Conservation (phyloP, 306 rosid species). For the Prunus mume region DNA sequence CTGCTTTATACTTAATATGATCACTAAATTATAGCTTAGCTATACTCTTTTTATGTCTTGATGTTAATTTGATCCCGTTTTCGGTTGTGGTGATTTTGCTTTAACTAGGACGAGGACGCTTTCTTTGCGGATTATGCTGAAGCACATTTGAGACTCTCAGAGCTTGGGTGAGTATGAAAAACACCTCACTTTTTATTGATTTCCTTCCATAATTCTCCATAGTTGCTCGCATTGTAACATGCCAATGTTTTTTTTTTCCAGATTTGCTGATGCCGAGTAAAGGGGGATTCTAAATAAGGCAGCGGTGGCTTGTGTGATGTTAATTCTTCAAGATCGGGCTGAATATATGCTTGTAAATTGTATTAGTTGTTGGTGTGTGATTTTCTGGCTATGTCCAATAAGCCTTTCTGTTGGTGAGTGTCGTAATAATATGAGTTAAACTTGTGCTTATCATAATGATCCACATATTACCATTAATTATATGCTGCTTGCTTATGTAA, state of each 20-base stretch:
- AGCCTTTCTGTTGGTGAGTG: neutral
- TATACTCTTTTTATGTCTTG: neutral
- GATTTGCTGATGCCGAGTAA: conserved; percentile 30
- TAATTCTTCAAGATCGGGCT: neutral
- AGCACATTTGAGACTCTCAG: conserved; percentile 53
- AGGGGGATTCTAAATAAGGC: neutral
- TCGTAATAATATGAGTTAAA: neutral
- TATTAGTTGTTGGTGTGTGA: neutral
- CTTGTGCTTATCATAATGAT: too few relatives aligned
- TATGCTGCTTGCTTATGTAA: too few relatives aligned
- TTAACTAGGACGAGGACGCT: conserved; percentile 42
- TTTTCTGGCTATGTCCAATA: neutral
- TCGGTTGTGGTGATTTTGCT: neutral
- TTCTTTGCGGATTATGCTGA: conserved; percentile 50
- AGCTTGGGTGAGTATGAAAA: conserved; percentile 47
- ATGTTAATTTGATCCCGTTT: neutral
- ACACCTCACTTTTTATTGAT: neutral
- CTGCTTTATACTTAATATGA: neutral
- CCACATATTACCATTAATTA: too few relatives aligned
- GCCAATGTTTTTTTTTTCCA: neutral
- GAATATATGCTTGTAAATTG: neutral
- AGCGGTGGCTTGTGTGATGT: neutral
- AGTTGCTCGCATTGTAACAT: too few relatives aligned
- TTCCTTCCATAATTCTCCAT: neutral
- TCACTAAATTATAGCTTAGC: neutral